Conservation (phyloP, 2,329 filamentous ascomycete genomes). For the Colletotrichum graminicola region DNA sequence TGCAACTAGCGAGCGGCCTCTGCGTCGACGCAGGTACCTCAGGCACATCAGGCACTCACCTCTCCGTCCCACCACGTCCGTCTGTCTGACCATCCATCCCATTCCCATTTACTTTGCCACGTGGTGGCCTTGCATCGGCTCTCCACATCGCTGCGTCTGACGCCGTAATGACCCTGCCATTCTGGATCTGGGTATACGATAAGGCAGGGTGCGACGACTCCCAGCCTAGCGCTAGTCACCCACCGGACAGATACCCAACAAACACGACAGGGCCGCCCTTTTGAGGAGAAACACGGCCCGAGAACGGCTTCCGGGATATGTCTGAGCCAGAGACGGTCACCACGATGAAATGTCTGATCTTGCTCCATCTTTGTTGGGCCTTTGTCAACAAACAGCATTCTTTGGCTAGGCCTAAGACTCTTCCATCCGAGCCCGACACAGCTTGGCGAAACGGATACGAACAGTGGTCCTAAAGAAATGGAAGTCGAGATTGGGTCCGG, state of each 20-base stretch:
- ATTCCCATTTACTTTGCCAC: constrained; percentile 9
- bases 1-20: background rate
- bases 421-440: background rate
- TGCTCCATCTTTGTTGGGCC: background rate
- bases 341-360: background rate
- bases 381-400: background rate
- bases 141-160: constrained; percentile 19
- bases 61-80: background rate
- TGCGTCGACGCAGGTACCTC: constrained; percentile 9
- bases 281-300: background rate
- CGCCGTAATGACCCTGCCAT: background rate
- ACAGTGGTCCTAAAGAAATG: background rate
- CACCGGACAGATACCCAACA: background rate
- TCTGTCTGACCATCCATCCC: background rate
- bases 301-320: background rate
- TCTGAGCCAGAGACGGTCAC: background rate
- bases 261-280: no score
- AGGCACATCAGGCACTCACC: constrained; percentile 2
- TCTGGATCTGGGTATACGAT: background rate
- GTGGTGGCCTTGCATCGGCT: constrained; percentile 17
- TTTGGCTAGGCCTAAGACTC: background rate
- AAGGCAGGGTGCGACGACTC: background rate
- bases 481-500: background rate
- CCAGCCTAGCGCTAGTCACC: background rate
- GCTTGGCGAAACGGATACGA: background rate